Conservation (phyloP, 2,329 filamentous ascomycete genomes). For the Leptographium radiaticola region DNA sequence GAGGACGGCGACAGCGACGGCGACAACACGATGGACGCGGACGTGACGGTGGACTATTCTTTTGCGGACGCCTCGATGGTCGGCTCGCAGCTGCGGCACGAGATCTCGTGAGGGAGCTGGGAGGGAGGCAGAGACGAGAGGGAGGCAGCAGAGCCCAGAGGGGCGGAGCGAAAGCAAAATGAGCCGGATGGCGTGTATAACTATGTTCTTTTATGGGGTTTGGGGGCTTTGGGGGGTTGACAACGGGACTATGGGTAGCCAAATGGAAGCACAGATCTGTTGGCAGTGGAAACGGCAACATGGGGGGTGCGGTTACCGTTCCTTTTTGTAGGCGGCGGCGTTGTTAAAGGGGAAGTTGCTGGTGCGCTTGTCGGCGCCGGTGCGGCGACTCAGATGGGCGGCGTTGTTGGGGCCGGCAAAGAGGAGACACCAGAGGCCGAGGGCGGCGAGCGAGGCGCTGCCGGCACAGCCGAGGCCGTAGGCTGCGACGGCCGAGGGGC, state of each 20-base stretch:
- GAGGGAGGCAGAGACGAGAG: too few species aligned
- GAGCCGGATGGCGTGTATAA: background rate
- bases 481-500: constrained; percentile 44
- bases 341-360: constrained; percentile 27
- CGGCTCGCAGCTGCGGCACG: constrained; percentile 9
- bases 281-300: too few species aligned
- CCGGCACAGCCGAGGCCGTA: constrained; percentile 44
- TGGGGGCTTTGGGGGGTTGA: background rate
- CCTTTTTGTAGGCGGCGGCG: constrained; percentile 12
- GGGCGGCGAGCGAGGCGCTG: constrained; percentile 40
- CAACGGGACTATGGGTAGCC: background rate
- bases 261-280: too few species aligned
- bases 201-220: background rate
- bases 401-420: constrained; percentile 22
- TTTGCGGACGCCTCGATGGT: constrained; percentile 7
- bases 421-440: constrained; percentile 49
- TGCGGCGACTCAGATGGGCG: constrained; percentile 22
- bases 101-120: constrained; percentile 1
- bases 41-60: constrained; percentile 9
- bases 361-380: constrained; percentile 27
- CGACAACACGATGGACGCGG: constrained; percentile 7
- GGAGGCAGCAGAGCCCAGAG: too few species aligned
- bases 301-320: background rate
- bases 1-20: constrained; percentile 8
- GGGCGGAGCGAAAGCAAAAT: background rate